phyloP scores from a whole-genome alignment of 768 basidiomycete species.

The Mycena maculata region DNA sequence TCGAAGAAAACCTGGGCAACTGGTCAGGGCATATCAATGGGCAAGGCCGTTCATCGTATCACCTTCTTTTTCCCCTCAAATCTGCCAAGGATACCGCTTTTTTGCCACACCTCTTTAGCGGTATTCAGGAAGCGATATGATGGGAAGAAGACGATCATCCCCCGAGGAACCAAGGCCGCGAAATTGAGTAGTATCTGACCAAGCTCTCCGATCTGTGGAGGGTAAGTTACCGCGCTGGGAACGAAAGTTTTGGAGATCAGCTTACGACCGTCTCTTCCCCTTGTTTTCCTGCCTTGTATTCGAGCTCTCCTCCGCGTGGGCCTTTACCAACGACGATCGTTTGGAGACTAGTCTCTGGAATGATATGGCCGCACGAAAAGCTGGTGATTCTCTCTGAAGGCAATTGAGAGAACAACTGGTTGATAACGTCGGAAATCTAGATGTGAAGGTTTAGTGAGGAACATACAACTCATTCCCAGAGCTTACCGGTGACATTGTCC shows the following conservation, averaged over 20 bases:
- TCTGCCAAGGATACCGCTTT: constrained; percentile 69
- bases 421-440: constrained; percentile 88
- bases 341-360: constrained; percentile 82
- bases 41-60: not conserved
- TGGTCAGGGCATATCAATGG: constrained; percentile 11
- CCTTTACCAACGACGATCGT: constrained; percentile 81
- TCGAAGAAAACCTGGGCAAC: constrained; percentile 84
- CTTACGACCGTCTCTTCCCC: constrained; percentile 72
- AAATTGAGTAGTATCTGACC: constrained; percentile 89
- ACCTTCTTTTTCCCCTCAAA: constrained; percentile 76
- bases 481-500: constrained; percentile 97
- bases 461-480: not conserved
- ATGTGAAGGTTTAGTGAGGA: not conserved
- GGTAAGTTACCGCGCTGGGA: not conserved
- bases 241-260: constrained; percentile 14
- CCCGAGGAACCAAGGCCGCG: constrained; percentile 80
- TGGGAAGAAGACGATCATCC: constrained; percentile 94
- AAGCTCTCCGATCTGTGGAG: constrained; percentile 76
- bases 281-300: constrained; percentile 85
- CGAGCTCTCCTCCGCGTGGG: constrained; percentile 77
- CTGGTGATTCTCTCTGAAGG: constrained; percentile 71
- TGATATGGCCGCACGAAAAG: constrained; percentile 94
- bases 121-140: constrained; percentile 86
- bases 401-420: constrained; percentile 81
- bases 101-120: constrained; percentile 75